Conservation (phyloP, 2,329 filamentous ascomycete genomes). For the Mycosphaerella arachidis region DNA sequence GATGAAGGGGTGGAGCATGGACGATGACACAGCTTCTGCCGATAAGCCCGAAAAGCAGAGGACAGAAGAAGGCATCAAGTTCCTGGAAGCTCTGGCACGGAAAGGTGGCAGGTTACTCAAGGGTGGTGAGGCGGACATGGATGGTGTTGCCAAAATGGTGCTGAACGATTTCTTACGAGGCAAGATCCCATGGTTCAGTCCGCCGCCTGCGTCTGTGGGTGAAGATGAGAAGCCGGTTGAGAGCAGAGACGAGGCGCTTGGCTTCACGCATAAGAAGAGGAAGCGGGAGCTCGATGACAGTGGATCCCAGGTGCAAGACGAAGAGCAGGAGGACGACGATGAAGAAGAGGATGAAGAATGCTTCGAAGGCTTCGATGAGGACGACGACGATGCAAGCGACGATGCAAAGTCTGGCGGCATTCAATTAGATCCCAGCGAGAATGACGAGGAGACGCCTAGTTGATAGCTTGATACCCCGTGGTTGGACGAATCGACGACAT, state of each 20-base stretch:
- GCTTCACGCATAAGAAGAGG: conserved; percentile 78
- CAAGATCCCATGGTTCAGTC: conserved; percentile 94
- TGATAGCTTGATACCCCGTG: conserved; percentile 16
- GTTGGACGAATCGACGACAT: background rate
- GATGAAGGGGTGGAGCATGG: conserved; percentile 61
- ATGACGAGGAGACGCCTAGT: conserved; percentile 8
- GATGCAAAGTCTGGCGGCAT: conserved; percentile 10
- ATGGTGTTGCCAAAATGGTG: conserved; percentile 94
- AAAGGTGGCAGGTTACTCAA: conserved; percentile 83
- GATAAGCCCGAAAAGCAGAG: conserved; percentile 29
- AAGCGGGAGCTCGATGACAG: conserved; percentile 50
- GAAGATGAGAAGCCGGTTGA: conserved; percentile 48
- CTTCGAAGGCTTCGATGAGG: conserved; percentile 29
- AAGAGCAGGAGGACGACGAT: conserved; percentile 35
- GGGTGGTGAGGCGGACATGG: conserved; percentile 90
- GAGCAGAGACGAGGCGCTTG: conserved; percentile 71
- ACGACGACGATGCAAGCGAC: conserved; percentile 6
- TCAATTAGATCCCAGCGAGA: conserved; percentile 8
- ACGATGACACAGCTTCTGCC: conserved; percentile 13
- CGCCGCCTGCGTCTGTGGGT: conserved; percentile 57
- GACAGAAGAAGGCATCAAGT: conserved; percentile 64
- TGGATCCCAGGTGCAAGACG: conserved; percentile 44
- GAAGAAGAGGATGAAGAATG: conserved; percentile 26
- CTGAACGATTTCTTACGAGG: conserved; percentile 93
- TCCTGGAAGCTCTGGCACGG: conserved; percentile 79